These are phyloP conservation scores for Pseudonectria foliicola DNA, from an alignment of 2,329 filamentous ascomycete species.

Conservation along the genomic window DNA sequence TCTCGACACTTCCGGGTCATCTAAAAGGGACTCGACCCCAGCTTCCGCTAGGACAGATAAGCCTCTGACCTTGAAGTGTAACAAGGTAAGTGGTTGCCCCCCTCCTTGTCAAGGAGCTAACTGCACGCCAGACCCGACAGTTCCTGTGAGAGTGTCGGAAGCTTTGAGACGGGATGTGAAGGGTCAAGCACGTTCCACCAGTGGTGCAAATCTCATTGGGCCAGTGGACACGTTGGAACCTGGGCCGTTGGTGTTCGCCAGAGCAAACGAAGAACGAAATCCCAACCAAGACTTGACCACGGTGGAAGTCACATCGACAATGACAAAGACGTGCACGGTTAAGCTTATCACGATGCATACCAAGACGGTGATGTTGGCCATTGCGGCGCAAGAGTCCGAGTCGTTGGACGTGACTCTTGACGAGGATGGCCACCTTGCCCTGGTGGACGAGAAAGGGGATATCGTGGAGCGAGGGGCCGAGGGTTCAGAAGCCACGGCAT, in stretches of 20 bases:
- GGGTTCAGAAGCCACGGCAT: conserved; percentile 2
- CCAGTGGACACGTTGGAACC: no score
- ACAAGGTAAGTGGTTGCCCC: conserved; percentile 1
- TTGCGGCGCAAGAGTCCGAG: no score
- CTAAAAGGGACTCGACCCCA: conserved; percentile 15
- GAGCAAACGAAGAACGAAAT: no score
- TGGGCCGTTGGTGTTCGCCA: no score
- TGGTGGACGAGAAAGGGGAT: no score
- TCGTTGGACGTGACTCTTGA: no score
- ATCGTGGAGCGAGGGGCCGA: no score
- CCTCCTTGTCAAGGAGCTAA: conserved; percentile 1
- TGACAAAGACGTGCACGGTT: conserved; percentile 15
- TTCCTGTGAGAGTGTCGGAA: neutral
- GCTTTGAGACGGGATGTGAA: no score
- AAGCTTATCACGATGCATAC: conserved; percentile 9
- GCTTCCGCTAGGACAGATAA: conserved; percentile 20
- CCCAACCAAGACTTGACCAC: conserved; percentile 6
- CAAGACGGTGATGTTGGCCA: neutral
- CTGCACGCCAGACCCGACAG: neutral
- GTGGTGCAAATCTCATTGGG: no score
- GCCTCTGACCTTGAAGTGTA: neutral
- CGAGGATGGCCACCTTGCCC: no score
- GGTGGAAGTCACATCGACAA: conserved; percentile 13
- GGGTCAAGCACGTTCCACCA: no score
- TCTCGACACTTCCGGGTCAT: conserved; percentile 18